Percentiles rank a stretch among this genome's conserved stretches.
These are phyloP conservation scores for Davidsoniella virescens DNA, from an alignment of 2,329 filamentous ascomycete genomes.

Conservation along the genomic window DNA sequence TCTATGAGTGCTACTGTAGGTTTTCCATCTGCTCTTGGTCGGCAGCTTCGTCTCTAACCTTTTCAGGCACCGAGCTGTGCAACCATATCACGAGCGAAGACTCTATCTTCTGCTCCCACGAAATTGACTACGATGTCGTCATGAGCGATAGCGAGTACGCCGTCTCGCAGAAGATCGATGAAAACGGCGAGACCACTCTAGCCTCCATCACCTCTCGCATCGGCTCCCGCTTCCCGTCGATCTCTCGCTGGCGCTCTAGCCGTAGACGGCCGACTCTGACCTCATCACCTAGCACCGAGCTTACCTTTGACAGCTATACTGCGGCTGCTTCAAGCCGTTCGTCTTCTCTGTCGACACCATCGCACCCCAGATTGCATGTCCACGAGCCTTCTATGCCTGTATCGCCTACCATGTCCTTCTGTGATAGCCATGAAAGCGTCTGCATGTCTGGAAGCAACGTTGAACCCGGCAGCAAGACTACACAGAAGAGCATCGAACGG, in stretches of 20 bases:
- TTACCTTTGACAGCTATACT: constrained; percentile 62
- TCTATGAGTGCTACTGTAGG: constrained; percentile 58
- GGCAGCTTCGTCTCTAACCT: constrained; percentile 15
- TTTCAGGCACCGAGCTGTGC: constrained; percentile 6
- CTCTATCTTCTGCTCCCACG: constrained; percentile 17
- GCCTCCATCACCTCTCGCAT: constrained; percentile 48
- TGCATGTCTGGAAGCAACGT: constrained; percentile 31
- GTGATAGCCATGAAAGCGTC: constrained; percentile 41
- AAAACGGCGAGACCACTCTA: constrained; percentile 37
- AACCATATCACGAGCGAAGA: constrained; percentile 3
- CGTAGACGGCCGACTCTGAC: constrained; percentile 26
- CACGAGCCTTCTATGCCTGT: constrained; percentile 38
- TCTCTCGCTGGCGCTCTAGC: constrained; percentile 32
- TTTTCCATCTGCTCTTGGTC: constrained; percentile 18
- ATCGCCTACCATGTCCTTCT: constrained; percentile 47
- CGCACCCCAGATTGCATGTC: constrained; percentile 29
- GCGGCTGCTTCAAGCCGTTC: constrained; percentile 48
- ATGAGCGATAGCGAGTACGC: constrained; percentile 42
- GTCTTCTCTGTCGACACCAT: constrained; percentile 55
- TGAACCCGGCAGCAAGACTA: constrained; percentile 17
- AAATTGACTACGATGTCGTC: constrained; percentile 49
- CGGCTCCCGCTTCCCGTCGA: constrained; percentile 40
- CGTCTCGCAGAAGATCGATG: constrained; percentile 4
- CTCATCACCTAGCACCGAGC: constrained; percentile 57
- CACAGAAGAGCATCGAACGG: constrained; percentile 25